Conservation (phyloP, 2,329 filamentous ascomycete species). For the Botryotinia convoluta region DNA sequence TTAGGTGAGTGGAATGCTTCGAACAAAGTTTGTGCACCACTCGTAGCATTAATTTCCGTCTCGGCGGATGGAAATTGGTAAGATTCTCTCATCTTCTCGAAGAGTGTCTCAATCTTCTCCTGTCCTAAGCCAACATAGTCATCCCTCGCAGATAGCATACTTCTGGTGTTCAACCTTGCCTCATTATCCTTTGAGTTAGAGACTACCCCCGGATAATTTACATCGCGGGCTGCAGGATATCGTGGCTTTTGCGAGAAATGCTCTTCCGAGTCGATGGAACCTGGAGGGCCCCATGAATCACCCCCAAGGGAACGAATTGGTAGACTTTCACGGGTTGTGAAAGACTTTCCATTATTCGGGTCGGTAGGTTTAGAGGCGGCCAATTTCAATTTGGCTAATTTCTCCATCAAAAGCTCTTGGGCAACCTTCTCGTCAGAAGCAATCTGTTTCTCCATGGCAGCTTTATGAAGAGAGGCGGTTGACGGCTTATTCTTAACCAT, state of each 20-base stretch:
- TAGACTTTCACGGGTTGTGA: background rate
- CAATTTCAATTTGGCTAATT: background rate
- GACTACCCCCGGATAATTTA: too few species aligned
- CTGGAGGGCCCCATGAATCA: background rate
- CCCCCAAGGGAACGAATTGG: background rate
- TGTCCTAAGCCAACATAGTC: background rate
- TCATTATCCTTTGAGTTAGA: too few species aligned
- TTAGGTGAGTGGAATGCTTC: constrained; percentile 24
- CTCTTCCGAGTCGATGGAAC: background rate
- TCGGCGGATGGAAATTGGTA: background rate
- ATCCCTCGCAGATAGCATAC: too few species aligned
- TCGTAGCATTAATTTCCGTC: background rate
- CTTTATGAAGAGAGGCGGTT: background rate
- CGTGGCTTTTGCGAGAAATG: too few species aligned
- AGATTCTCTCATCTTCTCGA: background rate
- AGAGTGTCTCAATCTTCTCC: background rate
- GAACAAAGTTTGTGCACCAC: constrained; percentile 24
- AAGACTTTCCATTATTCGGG: background rate
- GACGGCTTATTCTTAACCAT: constrained; percentile 6
- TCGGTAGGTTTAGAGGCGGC: background rate
- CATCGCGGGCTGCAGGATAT: too few species aligned
- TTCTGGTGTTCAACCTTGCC: too few species aligned
- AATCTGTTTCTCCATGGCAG: background rate
- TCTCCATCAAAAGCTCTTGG: background rate
- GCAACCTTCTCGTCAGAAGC: background rate